phyloP scores from a whole-genome alignment of 2,329 filamentous ascomycete species.

The Nigrospora osmanthi region DNA sequence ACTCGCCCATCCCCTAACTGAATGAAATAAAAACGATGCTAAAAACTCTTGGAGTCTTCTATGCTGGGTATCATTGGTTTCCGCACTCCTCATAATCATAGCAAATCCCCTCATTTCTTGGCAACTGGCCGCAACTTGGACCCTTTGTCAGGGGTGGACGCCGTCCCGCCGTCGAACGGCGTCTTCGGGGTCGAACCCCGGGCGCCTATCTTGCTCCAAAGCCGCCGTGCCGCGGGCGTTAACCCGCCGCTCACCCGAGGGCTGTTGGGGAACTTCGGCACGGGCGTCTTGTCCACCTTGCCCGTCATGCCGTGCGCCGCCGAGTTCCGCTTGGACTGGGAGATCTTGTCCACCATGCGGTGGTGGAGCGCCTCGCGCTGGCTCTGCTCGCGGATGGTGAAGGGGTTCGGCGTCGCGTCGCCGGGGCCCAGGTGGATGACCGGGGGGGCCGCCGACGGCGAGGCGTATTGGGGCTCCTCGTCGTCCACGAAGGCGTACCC shows the following conservation, averaged over 20 bases:
- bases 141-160: constrained; percentile 26
- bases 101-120: constrained; percentile 12
- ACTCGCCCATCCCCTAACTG: too few relatives aligned
- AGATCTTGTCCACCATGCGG: constrained; percentile 76
- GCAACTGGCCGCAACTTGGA: constrained; percentile 25
- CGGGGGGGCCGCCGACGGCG: constrained; percentile 29
- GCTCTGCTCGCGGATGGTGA: constrained; percentile 68
- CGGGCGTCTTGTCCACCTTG: constrained; percentile 50
- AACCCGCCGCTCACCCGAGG: constrained; percentile 48
- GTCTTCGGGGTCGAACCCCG: constrained; percentile 24
- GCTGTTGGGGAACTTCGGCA: constrained; percentile 64
- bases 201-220: constrained; percentile 55
- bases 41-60: too few relatives aligned
- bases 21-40: too few relatives aligned
- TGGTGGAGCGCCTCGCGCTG: constrained; percentile 76
- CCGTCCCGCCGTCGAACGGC: constrained; percentile 30
- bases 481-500: constrained; percentile 94
- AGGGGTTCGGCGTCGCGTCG: constrained; percentile 66
- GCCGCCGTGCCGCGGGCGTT: constrained; percentile 66
- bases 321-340: constrained; percentile 60
- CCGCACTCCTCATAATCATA: not conserved
- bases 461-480: constrained; percentile 46
- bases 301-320: constrained; percentile 52
- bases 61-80: constrained; percentile 11
- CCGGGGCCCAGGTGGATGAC: constrained; percentile 50